Percentiles rank a stretch among this genome's conserved stretches.
Evolutionary conservation across 73 alveolate genomes (phyloP).

Genomic region (Paraurostyla sp.): DNA sequence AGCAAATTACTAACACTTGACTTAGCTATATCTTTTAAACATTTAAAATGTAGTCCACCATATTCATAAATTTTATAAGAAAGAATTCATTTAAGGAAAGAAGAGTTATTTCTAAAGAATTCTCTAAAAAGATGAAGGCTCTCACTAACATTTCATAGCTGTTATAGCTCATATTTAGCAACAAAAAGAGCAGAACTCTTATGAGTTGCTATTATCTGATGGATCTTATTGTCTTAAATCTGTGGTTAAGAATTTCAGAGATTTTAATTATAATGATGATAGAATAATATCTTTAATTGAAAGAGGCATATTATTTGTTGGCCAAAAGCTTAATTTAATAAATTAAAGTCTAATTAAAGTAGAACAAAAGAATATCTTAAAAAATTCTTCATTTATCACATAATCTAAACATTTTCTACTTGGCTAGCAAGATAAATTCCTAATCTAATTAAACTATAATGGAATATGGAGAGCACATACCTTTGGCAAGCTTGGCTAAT

Average conservation of each 20-base stretch:
- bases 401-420: slow-evolving; percentile 14
- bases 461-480: slow-evolving; percentile 56
- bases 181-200: background rate
- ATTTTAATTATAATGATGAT: slow-evolving; percentile 8
- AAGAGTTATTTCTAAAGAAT: slow-evolving; percentile 44
- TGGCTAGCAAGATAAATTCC: background rate
- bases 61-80: background rate
- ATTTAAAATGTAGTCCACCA: background rate
- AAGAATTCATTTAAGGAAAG: slow-evolving; percentile 10
- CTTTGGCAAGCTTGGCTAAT: slow-evolving; percentile 31
- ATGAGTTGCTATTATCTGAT: slow-evolving; percentile 21
- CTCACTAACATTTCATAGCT: slow-evolving; percentile 30
- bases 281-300: background rate
- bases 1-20: background rate
- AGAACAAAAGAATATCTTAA: background rate
- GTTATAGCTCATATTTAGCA: background rate
- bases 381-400: background rate
- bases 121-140: slow-evolving; percentile 37
- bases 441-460: slow-evolving; percentile 17
- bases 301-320: background rate
- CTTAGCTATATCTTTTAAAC: background rate
- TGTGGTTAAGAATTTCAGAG: background rate
- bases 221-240: slow-evolving; percentile 18
- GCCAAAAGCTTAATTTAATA: slow-evolving; percentile 14
- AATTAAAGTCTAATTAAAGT: background rate